Evolutionary conservation across 1,284 basidiomycete species (phyloP), one percentile per base, ranked within the genome.

Genomic region (Stygiomarasmius scandens): DNA sequence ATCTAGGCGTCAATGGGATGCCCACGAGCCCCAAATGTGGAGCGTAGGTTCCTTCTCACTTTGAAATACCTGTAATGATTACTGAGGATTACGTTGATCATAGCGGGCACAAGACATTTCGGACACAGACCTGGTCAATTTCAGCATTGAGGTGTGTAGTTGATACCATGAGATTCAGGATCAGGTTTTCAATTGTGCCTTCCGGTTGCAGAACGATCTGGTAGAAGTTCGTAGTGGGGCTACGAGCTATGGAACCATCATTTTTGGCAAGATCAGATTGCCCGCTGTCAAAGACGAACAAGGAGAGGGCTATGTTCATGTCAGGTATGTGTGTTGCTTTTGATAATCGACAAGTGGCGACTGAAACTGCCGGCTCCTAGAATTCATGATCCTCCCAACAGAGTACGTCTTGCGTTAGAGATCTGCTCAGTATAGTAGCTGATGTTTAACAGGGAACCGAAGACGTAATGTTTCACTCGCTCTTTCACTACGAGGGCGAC

Each of bases 21-120:
- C 79, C 59, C 87, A 90, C 67, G 86, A 90, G 69, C 85, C 85
- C 49, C 76, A 72, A 66, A 90, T 90, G 88, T 90, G 87, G 86
- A 76, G 29, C 12, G 29, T 32, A 32, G 29, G 29, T 32, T 32
- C 12, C 29, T 32, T n/a, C n/a, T n/a, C n/a, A n/a, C n/a, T n/a
- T 58, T 14, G 61, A 60, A 3, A 63, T 63, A 60, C 62, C 58
- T 1, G 54, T 63, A 4, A 38, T 63, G 3, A 34, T 63, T 1
- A 36, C 48, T 2, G 46, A 53, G 1, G 61, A 63, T 29, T 61
- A 61, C 23, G 58, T 61, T 9, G 48, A 58, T 19, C 6, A 12
- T 32, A 78, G 16, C 78, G 87, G 50, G 87, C 84, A 0, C 63
- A 66, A 41, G 74, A 69, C 14, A 65, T 90, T 20, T 75, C 77